Evolutionary conservation across 1,284 basidiomycete genomes (phyloP).

Genomic region (Coniferiporia weirii): DNA sequence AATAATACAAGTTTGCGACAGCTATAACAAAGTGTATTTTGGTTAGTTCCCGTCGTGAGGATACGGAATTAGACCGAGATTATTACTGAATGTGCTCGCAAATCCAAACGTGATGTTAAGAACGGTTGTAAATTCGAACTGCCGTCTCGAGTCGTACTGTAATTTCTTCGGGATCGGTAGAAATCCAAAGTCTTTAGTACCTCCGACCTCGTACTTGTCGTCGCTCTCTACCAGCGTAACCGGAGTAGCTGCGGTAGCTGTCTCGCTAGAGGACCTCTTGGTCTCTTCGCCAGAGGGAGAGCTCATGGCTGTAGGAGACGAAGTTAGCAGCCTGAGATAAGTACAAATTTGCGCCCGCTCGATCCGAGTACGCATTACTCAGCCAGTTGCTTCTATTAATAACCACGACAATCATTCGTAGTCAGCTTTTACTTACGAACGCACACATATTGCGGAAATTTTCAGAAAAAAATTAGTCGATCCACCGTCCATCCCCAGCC

Average conservation of each 20-base stretch:
- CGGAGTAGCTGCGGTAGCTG: neutral
- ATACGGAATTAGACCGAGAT: neutral
- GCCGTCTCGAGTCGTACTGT: slow-evolving; percentile 28
- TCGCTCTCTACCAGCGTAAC: neutral
- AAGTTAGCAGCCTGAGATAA: neutral
- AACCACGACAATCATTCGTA: too few relatives aligned
- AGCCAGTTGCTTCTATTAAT: too few relatives aligned
- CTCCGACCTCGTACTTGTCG: slow-evolving; percentile 1
- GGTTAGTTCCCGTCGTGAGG: neutral
- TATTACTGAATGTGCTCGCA: slow-evolving; percentile 29
- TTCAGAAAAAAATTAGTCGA: too few relatives aligned
- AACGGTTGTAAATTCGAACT: slow-evolving; percentile 28
- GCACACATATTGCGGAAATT: too few relatives aligned
- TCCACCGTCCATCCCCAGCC: too few relatives aligned
- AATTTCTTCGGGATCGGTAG: slow-evolving; percentile 32
- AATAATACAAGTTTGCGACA: slow-evolving; percentile 35
- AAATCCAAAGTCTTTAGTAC: slow-evolving; percentile 27
- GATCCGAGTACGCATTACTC: too few relatives aligned
- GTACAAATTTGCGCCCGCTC: too few relatives aligned
- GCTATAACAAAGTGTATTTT: neutral
- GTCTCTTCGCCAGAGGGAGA: slow-evolving; percentile 1
- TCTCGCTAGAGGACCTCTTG: slow-evolving; percentile 8
- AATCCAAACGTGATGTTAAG: slow-evolving; percentile 34
- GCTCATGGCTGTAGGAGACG: slow-evolving; percentile 7
- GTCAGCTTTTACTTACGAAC: too few relatives aligned